phyloP scores from a whole-genome alignment of 2,329 filamentous ascomycete genomes.

The Hypoxylon sp. region DNA sequence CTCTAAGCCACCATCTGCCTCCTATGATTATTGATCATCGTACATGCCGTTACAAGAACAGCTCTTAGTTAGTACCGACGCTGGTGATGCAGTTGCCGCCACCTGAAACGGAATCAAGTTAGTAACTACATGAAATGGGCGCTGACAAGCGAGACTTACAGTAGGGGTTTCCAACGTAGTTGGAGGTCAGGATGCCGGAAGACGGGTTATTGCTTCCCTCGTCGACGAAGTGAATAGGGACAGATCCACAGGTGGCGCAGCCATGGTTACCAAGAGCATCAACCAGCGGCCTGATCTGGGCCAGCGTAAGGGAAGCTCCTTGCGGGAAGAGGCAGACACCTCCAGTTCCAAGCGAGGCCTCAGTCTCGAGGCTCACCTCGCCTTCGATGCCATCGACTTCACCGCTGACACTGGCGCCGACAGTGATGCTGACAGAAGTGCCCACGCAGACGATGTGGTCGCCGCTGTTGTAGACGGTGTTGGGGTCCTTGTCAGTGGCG shows the following conservation, averaged over 20 bases:
- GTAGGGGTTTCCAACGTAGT: conserved; percentile 38
- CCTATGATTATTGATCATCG: background rate
- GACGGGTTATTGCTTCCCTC: conserved; percentile 39
- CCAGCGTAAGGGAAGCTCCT: conserved; percentile 33
- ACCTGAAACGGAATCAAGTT: conserved; percentile 6
- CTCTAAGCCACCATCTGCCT: background rate
- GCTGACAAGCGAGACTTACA: conserved; percentile 23
- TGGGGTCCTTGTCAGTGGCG: conserved; percentile 29
- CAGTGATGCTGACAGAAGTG: conserved; percentile 34
- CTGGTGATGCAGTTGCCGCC: conserved; percentile 29
- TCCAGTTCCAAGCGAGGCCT: conserved; percentile 29
- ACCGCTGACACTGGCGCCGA: conserved; percentile 22
- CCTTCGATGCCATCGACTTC: conserved; percentile 30
- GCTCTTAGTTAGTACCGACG: conserved; percentile 16
- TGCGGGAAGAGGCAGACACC: conserved; percentile 42
- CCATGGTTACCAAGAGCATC: conserved; percentile 38
- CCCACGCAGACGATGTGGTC: conserved; percentile 41
- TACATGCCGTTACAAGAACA: background rate
- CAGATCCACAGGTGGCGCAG: conserved; percentile 38
- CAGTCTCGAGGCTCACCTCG: conserved; percentile 23
- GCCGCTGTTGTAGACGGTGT: conserved; percentile 36
- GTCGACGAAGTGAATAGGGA: conserved; percentile 42
- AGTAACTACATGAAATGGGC: background rate
- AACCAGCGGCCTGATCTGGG: conserved; percentile 33
- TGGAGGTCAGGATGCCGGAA: conserved; percentile 39